These are phyloP conservation scores for Xylariomycetidae sp. DNA, from an alignment of 2,329 filamentous ascomycete species.

Conservation along the genomic window DNA sequence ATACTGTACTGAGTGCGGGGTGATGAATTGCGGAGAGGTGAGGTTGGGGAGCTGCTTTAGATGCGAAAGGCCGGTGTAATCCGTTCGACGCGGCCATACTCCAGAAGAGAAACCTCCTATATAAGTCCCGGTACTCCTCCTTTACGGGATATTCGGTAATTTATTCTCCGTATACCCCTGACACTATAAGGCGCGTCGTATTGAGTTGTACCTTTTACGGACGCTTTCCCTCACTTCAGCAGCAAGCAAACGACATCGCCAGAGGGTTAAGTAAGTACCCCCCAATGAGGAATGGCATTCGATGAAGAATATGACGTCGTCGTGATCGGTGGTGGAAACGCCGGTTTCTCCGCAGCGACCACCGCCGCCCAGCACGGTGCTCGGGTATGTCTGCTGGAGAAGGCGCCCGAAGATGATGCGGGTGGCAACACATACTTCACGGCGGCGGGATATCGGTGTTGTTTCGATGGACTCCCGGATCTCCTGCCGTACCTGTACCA, in stretches of 20 bases:
- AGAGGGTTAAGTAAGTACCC: background rate
- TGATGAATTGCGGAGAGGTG: no score
- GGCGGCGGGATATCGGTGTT: slow-evolving; percentile 58
- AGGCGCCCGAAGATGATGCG: slow-evolving; percentile 52
- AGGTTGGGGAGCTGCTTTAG: no score
- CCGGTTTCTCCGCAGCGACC: slow-evolving; percentile 57
- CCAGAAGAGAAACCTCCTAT: no score
- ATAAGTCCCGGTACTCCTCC: no score
- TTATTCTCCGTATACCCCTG: no score
- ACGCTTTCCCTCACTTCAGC: no score
- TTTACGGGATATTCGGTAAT: no score
- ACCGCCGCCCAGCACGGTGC: slow-evolving; percentile 47
- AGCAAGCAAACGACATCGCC: background rate
- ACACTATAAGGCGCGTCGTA: no score
- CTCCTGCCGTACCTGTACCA: slow-evolving; percentile 60
- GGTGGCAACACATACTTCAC: slow-evolving; percentile 65
- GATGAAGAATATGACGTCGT: slow-evolving; percentile 36
- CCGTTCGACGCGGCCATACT: no score
- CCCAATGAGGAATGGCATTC: slow-evolving; percentile 2
- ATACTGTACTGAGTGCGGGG: no score
- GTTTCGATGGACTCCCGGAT: slow-evolving; percentile 50
- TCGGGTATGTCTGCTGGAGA: slow-evolving; percentile 54
- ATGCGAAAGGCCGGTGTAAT: no score
- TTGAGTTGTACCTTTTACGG: no score
- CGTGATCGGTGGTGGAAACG: slow-evolving; percentile 60